Evolutionary conservation across 1,139 yeast genomes (phyloP).

Genomic region (Suhomyces guaymorum): DNA sequence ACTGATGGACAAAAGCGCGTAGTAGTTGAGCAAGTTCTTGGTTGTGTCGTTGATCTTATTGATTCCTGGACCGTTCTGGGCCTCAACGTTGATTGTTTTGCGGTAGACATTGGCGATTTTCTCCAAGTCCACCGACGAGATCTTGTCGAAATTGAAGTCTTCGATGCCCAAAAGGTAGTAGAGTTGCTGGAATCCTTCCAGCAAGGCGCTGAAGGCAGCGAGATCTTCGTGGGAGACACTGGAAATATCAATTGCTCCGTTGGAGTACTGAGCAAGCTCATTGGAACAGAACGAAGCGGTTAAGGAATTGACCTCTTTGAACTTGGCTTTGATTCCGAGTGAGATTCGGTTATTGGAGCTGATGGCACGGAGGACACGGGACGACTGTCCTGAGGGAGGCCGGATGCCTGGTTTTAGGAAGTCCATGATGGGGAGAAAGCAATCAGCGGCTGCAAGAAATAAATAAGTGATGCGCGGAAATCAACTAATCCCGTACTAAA

Average conservation of each 20-base stretch:
- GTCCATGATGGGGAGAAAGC: conserved; percentile 14
- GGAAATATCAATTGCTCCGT: neutral
- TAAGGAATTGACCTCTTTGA: conserved; percentile 15
- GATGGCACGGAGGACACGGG: conserved; percentile 15
- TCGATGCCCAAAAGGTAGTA: conserved; percentile 27
- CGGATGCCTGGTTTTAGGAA: conserved; percentile 19
- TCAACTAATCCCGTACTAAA: no score
- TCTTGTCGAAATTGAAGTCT: conserved; percentile 22
- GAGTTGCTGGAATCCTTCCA: conserved; percentile 26
- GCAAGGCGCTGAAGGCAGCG: conserved; percentile 18
- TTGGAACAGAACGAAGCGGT: conserved; percentile 16
- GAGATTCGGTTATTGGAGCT: conserved; percentile 19
- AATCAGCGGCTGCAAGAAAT: no score
- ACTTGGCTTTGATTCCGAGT: conserved; percentile 14
- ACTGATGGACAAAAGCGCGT: conserved; percentile 27
- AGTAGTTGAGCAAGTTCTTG: conserved; percentile 25
- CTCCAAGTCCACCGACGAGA: conserved; percentile 19
- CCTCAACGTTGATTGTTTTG: neutral
- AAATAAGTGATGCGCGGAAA: no score
- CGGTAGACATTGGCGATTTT: conserved; percentile 16
- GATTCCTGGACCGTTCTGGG: conserved; percentile 3
- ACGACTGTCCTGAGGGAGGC: conserved; percentile 15
- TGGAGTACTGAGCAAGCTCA: conserved; percentile 11
- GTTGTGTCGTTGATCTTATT: conserved; percentile 11
- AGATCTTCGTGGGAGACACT: conserved; percentile 4